phyloP scores from a whole-genome alignment of 1,139 yeast genomes.

The Saccharomyces pastorianus region DNA sequence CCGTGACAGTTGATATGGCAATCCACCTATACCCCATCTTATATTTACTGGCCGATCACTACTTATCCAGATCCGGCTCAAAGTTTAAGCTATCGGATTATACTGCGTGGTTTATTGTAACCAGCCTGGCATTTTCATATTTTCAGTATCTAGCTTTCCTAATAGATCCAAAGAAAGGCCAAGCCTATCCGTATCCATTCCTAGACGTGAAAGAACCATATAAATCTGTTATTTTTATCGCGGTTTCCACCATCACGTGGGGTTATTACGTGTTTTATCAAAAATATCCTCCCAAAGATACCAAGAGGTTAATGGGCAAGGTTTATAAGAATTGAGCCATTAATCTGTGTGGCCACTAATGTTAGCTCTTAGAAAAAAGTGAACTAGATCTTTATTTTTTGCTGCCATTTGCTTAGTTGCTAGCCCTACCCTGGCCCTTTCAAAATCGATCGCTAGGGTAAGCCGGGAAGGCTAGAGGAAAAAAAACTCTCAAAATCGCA shows the following conservation, averaged over 20 bases:
- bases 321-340: background rate
- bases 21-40: slow-evolving; percentile 54
- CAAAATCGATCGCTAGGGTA: background rate
- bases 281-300: slow-evolving; percentile 17
- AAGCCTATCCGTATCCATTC: slow-evolving; percentile 60
- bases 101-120: slow-evolving; percentile 37
- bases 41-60: slow-evolving; percentile 43
- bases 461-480: background rate
- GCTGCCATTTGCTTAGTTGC: background rate
- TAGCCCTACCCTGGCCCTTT: background rate
- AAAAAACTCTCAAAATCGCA: background rate
- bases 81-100: slow-evolving; percentile 27
- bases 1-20: slow-evolving; percentile 45
- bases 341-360: too few species aligned
- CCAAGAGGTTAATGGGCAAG: background rate
- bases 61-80: slow-evolving; percentile 44
- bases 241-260: slow-evolving; percentile 43
- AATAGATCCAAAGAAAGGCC: slow-evolving; percentile 41
- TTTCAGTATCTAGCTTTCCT: slow-evolving; percentile 45
- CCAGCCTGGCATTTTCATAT: slow-evolving; percentile 40
- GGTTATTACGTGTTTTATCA: slow-evolving; percentile 25
- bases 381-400: too few species aligned
- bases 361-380: too few species aligned
- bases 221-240: slow-evolving; percentile 43
- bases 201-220: slow-evolving; percentile 43